Base-by-base conservation (phyloP, 2,329 filamentous ascomycete genomes). In the Hypoxylon sp. region DNA sequence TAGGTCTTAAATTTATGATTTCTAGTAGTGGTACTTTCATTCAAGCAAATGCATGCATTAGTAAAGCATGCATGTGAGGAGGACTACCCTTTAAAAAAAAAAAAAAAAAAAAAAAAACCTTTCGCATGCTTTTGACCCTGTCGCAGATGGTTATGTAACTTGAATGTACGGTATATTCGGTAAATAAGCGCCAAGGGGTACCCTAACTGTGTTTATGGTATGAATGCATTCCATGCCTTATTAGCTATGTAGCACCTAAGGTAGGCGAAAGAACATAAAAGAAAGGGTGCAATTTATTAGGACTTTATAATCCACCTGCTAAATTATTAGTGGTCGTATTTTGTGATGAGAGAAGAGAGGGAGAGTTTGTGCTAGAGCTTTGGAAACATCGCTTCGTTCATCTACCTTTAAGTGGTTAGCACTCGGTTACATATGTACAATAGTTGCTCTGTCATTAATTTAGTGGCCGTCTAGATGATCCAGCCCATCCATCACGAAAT, bases 351-450 rank as follows among this genome's bases (percentile, higher is more conserved):
- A 37, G 19, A 22, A 3, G 19, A 22, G 19, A 22, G 19, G 3
- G 47, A 39, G 26, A 26, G 39, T 62, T 62, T 54, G 47, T n/a
- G 47, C 51, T 51, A 51, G 46, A 51, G 44, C 42, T 14, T 29
- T 31, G 26, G 46, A 31, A 50, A 48, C 33, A 37, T 60, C 42
- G 35, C 46, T 52, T 52, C 35, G 47, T 44, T 29, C 35, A 22
- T 48, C 39, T 46, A 33, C 19, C 59, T 63, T 37, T 13, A 63
- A 51, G 33, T 46, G 52, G 60, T 51, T 63, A 63, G 60, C 35
- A 37, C 33, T 55, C 39, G 17, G 39, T 11, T 53, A 39, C 35
- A 26, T 44, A 55, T 44, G 46, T 50, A 50, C 24, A 50, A 31
- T 50, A 50, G 46, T 50, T 50, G 46, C 11, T 50, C 14, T 50